These are phyloP conservation scores for Mucor circinelloides DNA, from an alignment of 371 early-diverging fungal species.

Conservation along the genomic window DNA sequence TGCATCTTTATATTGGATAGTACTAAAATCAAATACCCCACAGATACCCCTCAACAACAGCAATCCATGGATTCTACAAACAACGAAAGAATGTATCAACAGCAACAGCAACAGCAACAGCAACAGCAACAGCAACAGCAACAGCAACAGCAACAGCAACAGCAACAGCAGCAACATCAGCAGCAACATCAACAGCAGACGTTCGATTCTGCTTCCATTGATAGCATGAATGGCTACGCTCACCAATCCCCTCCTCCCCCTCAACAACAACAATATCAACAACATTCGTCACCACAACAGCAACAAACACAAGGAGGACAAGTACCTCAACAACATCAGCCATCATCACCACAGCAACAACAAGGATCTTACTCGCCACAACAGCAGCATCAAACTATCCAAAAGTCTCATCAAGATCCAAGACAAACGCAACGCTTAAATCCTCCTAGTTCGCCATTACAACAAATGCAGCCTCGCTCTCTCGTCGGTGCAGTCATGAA, in stretches of 20 bases:
- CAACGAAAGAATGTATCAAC: background rate
- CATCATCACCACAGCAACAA: background rate
- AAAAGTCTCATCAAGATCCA: background rate
- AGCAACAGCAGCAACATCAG: conserved; percentile 16
- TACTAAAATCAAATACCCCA: conserved; percentile 72
- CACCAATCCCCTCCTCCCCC: background rate
- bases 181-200: conserved; percentile 29
- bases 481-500: background rate
- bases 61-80: background rate
- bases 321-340: background rate
- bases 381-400: background rate
- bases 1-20: conserved; percentile 69
- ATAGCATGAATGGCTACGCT: background rate
- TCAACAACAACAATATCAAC: conserved; percentile 7
- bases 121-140: conserved; percentile 31
- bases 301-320: background rate
- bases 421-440: background rate
- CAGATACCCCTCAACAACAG: conserved; percentile 41
- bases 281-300: background rate
- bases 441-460: background rate
- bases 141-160: background rate
- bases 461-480: conserved; percentile 7
- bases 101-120: conserved; percentile 10
- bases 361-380: conserved; percentile 7
- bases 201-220: background rate